A percentile compares a stretch with the other conserved stretches of the same genome.
Evolutionary conservation across 345 rosid species (phyloP).

Genomic region (Salix arbutifolia): DNA sequence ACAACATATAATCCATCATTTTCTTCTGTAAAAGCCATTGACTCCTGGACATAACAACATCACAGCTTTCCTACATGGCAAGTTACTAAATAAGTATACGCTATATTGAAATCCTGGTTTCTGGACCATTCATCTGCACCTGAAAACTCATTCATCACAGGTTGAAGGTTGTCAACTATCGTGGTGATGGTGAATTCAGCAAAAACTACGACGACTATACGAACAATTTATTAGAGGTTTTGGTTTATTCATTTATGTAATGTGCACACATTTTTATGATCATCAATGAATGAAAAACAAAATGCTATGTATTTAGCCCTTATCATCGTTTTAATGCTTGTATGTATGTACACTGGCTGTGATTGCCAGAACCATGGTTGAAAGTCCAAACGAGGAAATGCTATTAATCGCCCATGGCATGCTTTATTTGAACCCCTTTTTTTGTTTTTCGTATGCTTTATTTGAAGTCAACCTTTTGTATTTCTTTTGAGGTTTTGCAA

Average conservation of each 20-base stretch:
- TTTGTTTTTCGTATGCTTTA: too few species aligned
- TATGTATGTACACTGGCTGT: neutral
- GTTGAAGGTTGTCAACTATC: constrained; percentile 7
- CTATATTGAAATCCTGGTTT: neutral
- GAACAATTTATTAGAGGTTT: constrained; percentile 12
- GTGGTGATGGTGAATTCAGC: neutral
- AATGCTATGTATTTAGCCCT: neutral
- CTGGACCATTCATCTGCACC: neutral
- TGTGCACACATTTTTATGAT: neutral
- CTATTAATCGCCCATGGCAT: too few species aligned
- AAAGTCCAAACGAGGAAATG: too few species aligned
- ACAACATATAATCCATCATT: constrained; percentile 79
- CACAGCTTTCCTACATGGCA: neutral
- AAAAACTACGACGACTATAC: neutral
- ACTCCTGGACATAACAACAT: neutral
- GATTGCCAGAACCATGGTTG: too few species aligned
- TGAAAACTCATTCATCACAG: constrained; percentile 3
- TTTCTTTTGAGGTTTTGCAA: too few species aligned
- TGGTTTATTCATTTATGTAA: constrained; percentile 15
- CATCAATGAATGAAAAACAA: neutral
- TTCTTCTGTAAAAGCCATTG: constrained; percentile 37
- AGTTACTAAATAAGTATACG: neutral
- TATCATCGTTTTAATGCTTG: neutral
- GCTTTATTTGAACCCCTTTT: too few species aligned
- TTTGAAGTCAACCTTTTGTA: too few species aligned